A percentile compares a stretch with the other conserved stretches of the same genome.
Conservation (phyloP, 257 asterid species). For the Gentiana macrophylla region DNA sequence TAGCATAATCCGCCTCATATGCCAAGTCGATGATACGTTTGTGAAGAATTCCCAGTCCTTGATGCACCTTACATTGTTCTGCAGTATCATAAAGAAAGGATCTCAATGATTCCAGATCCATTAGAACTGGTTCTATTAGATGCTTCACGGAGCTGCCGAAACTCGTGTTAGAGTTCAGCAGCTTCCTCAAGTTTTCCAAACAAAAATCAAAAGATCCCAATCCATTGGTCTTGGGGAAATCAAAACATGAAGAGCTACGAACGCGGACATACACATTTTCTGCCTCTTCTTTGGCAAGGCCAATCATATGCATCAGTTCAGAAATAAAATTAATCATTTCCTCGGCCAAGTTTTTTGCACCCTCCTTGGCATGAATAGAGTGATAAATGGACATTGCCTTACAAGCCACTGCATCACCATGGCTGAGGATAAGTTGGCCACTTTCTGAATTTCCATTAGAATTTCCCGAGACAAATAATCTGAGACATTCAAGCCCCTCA, state of each 20-base stretch:
- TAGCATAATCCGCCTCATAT: constrained; percentile 4
- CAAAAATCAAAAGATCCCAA: background rate
- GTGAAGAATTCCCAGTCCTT: background rate
- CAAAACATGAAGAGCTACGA: background rate
- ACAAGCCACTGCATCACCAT: background rate
- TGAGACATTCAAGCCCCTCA: background rate
- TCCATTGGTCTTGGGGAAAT: constrained; percentile 2
- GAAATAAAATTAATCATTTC: background rate
- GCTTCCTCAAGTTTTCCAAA: background rate
- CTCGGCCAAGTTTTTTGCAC: background rate
- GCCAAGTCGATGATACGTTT: background rate
- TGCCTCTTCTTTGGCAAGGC: background rate
- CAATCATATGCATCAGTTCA: background rate
- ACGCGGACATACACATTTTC: background rate
- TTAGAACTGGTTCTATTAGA: background rate
- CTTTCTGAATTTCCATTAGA: background rate
- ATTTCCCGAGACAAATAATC: too few relatives aligned
- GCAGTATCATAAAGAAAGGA: too few relatives aligned
- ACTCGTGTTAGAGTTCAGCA: background rate
- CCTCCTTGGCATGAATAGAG: background rate
- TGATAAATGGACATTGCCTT: background rate
- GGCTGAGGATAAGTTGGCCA: background rate
- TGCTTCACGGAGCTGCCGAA: background rate
- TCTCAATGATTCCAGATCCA: too few relatives aligned
- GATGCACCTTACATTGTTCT: too few relatives aligned